Conservation (phyloP, 2,329 filamentous ascomycete genomes). For the Helotiales sp. region DNA sequence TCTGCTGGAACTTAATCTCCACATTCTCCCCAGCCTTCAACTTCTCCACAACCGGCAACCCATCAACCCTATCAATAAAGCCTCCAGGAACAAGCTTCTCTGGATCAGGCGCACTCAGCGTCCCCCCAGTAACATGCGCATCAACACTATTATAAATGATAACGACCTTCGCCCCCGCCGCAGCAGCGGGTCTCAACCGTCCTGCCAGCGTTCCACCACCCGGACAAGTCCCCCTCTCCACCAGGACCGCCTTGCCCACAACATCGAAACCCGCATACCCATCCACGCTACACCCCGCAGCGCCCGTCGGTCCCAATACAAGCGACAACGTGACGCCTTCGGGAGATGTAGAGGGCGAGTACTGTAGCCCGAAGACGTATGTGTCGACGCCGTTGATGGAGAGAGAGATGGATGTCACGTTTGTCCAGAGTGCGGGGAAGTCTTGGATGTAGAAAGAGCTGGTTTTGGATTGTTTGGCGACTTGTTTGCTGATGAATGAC, state of each 20-base stretch:
- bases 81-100: slow-evolving; percentile 22
- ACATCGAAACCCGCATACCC: slow-evolving; percentile 28
- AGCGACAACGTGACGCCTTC: slow-evolving; percentile 33
- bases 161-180: slow-evolving; percentile 59
- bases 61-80: slow-evolving; percentile 28
- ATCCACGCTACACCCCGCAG: slow-evolving; percentile 10
- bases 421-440: slow-evolving; percentile 21
- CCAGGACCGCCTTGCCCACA: slow-evolving; percentile 55
- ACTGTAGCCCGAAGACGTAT: slow-evolving; percentile 24
- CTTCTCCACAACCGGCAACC: slow-evolving; percentile 16
- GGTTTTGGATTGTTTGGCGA: slow-evolving; percentile 21
- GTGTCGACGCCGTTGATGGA: slow-evolving; percentile 13
- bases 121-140: slow-evolving; percentile 25
- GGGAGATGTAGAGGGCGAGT: slow-evolving; percentile 38
- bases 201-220: slow-evolving; percentile 60
- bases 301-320: slow-evolving; percentile 19
- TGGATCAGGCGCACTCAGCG: slow-evolving; percentile 26
- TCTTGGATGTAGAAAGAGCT: slow-evolving; percentile 20
- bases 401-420: slow-evolving; percentile 22
- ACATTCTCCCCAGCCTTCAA: slow-evolving; percentile 21
- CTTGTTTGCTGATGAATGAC: slow-evolving; percentile 15
- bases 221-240: slow-evolving; percentile 57
- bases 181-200: slow-evolving; percentile 49
- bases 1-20: slow-evolving; percentile 23
- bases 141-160: slow-evolving; percentile 44